Percentiles rank a stretch among this genome's conserved stretches.
These are phyloP conservation scores for Penicillium crystallinum DNA, from an alignment of 495 filamentous ascomycete species.

Conservation along the genomic window DNA sequence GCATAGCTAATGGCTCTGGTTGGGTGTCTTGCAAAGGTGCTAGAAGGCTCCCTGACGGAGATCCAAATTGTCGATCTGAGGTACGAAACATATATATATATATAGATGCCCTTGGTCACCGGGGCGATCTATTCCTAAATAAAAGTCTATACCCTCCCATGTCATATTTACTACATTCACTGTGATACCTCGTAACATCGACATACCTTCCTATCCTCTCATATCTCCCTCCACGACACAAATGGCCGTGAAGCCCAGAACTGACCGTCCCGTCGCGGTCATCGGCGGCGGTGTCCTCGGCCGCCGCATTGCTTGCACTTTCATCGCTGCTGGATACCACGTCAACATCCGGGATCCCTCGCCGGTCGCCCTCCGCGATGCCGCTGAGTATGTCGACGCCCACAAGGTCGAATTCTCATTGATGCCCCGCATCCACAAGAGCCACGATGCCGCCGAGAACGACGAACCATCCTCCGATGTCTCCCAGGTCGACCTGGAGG, in stretches of 20 bases:
- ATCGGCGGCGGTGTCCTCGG: conserved; percentile 47
- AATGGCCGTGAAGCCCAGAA: conserved; percentile 3
- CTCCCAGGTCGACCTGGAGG: conserved; percentile 8
- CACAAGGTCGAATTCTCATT: conserved; percentile 28
- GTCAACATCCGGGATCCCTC: conserved; percentile 39
- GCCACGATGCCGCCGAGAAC: neutral
- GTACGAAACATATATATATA: neutral
- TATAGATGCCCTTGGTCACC: neutral
- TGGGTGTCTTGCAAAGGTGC: neutral
- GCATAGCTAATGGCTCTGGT: neutral
- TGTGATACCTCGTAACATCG: neutral
- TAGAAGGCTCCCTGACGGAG: neutral
- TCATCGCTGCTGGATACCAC: conserved; percentile 39
- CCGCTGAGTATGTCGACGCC: conserved; percentile 30
- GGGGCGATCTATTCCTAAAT: neutral
- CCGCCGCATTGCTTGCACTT: conserved; percentile 38
- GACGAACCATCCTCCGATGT: neutral
- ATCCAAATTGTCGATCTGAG: neutral
- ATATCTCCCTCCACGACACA: neutral
- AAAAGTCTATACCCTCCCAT: neutral
- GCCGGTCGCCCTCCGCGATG: conserved; percentile 19
- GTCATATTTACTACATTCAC: neutral
- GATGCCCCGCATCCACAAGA: conserved; percentile 23
- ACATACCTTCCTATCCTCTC: neutral
- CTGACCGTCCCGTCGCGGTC: conserved; percentile 33